phyloP scores from a whole-genome alignment of 2,329 filamentous ascomycete genomes.

The Helotiales sp. region DNA sequence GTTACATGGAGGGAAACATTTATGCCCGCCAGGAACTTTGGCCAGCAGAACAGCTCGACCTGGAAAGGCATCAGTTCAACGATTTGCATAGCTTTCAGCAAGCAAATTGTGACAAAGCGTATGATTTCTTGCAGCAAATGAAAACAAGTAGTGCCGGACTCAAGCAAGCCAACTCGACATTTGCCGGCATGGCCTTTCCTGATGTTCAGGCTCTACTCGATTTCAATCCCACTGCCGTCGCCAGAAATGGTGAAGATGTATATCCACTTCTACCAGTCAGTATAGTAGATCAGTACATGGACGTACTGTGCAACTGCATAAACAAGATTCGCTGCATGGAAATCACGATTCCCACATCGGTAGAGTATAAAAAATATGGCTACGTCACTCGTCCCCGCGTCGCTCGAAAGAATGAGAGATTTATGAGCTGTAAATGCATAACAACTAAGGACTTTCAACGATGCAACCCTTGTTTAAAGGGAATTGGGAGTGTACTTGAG shows the following conservation, averaged over 20 bases:
- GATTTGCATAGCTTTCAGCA: too few species aligned
- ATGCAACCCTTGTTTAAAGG: not conserved
- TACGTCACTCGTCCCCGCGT: not conserved
- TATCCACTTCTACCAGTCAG: not conserved
- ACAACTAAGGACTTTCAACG: not conserved
- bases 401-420: not conserved
- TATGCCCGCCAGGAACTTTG: not conserved
- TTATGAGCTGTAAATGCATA: not conserved
- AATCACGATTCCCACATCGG: too few species aligned
- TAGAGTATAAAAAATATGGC: too few species aligned
- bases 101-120: too few species aligned
- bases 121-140: too few species aligned
- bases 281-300: not conserved
- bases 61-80: not conserved
- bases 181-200: not conserved
- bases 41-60: not conserved
- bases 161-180: too few species aligned
- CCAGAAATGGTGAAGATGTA: not conserved
- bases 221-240: not conserved
- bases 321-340: not conserved
- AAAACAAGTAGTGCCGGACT: too few species aligned
- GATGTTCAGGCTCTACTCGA: not conserved
- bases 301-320: not conserved
- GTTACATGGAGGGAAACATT: not conserved
- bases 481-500: not conserved